Evolutionary conservation across 805 yeast species (phyloP).

Genomic region (Yamadazyma ubonensis): DNA sequence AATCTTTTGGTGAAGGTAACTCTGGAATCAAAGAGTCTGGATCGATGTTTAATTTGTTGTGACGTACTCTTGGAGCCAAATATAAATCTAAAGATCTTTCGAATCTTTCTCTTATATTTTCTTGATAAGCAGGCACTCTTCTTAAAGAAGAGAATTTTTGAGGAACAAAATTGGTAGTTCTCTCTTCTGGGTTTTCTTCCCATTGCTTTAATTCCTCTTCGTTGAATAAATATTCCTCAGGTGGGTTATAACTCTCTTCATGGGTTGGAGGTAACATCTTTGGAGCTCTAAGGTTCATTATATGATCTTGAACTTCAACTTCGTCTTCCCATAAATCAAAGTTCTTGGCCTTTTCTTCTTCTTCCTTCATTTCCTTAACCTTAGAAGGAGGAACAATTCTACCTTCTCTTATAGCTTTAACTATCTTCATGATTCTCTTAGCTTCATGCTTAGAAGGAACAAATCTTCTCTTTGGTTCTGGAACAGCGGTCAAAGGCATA

Average conservation of each 20-base stretch:
- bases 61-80: conserved; percentile 93
- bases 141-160: conserved; percentile 79
- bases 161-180: conserved; percentile 78
- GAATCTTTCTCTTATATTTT: conserved; percentile 82
- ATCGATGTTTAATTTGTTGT: conserved; percentile 85
- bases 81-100: conserved; percentile 93
- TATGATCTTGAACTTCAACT: conserved; percentile 60
- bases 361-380: conserved; percentile 51
- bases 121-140: conserved; percentile 90
- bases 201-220: conserved; percentile 75
- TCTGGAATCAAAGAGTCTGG: conserved; percentile 96
- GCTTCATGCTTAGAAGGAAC: conserved; percentile 98
- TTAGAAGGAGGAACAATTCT: conserved; percentile 76
- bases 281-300: conserved; percentile 93
- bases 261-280: conserved; percentile 93
- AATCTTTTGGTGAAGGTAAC: conserved; percentile 93
- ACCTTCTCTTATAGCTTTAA: conserved; percentile 94
- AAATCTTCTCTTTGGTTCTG: conserved; percentile 96
- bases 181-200: conserved; percentile 73
- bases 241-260: conserved; percentile 97
- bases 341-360: conserved; percentile 45
- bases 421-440: conserved; percentile 93
- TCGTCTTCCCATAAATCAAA: conserved; percentile 83
- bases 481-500: conserved; percentile 90
- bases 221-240: conserved; percentile 84